Percentiles rank a stretch among this genome's conserved stretches.
These are phyloP conservation scores for Gaertneriomyces semiglobifer DNA, from an alignment of 192 early-diverging fungal genomes.

Conservation along the genomic window DNA sequence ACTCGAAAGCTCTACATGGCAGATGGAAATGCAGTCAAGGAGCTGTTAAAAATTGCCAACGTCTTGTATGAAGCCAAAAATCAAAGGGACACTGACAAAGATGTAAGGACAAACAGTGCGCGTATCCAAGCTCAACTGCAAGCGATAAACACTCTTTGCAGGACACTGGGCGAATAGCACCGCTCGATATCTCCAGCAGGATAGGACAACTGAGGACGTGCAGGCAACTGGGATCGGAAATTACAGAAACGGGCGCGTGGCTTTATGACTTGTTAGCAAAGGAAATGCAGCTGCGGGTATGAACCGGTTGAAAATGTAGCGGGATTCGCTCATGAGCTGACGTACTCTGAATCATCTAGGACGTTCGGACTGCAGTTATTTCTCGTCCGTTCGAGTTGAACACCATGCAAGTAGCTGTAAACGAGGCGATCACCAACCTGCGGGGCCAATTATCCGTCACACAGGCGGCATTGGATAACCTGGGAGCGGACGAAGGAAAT, in stretches of 20 bases:
- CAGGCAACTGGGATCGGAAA: conserved; percentile 41
- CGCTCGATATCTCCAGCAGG: conserved; percentile 44
- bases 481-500: conserved; percentile 47
- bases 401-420: conserved; percentile 43
- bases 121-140: background rate
- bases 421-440: conserved; percentile 32
- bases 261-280: conserved; percentile 46
- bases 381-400: conserved; percentile 50
- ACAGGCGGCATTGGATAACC: conserved; percentile 31
- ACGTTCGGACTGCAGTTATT: conserved; percentile 41
- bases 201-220: conserved; percentile 42
- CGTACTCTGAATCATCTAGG: conserved; percentile 10
- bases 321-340: background rate
- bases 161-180: conserved; percentile 25
- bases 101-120: conserved; percentile 22
- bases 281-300: conserved; percentile 42
- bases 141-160: background rate
- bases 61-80: conserved; percentile 40
- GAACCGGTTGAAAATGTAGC: background rate
- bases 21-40: conserved; percentile 51
- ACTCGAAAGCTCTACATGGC: conserved; percentile 51
- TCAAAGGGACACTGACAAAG: conserved; percentile 13
- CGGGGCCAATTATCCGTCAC: conserved; percentile 33
- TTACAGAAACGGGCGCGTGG: conserved; percentile 46
- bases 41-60: conserved; percentile 46